A percentile compares a stretch with the other conserved stretches of the same genome.
Conservation (phyloP, 257 asterid species). For the Plantago ovata region DNA sequence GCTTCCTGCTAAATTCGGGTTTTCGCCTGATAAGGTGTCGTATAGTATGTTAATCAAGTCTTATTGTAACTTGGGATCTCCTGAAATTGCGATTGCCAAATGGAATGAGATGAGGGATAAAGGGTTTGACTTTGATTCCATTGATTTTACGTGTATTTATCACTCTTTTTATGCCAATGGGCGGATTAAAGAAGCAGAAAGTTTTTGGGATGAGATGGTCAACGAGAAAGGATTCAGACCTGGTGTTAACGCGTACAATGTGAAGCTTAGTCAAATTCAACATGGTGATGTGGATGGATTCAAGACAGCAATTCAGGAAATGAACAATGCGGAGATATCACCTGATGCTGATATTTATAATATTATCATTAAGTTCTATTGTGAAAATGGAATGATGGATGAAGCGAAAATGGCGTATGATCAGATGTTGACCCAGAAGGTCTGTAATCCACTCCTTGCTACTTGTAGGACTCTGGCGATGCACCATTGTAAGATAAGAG, state of each 20-base stretch:
- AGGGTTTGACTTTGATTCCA: constrained; percentile 39
- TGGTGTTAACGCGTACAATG: constrained; percentile 54
- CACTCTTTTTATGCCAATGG: constrained; percentile 53
- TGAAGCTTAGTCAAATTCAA: constrained; percentile 53
- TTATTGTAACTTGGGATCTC: constrained; percentile 56
- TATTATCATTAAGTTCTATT: constrained; percentile 59
- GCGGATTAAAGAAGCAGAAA: constrained; percentile 47
- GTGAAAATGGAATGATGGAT: constrained; percentile 54
- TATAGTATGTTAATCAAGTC: constrained; percentile 66
- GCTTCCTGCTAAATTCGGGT: constrained; percentile 43
- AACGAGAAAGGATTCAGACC: constrained; percentile 45
- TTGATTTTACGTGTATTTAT: constrained; percentile 46
- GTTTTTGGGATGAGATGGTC: constrained; percentile 66
- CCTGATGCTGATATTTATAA: constrained; percentile 56
- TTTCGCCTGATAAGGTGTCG: constrained; percentile 52
- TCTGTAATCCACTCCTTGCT: constrained; percentile 45
- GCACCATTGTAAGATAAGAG: constrained; percentile 49
- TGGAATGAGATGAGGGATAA: constrained; percentile 59
- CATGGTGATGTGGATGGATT: constrained; percentile 72
- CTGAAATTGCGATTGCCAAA: constrained; percentile 52
- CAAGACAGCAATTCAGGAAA: constrained; percentile 46
- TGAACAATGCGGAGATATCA: constrained; percentile 53
- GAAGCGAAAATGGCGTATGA: constrained; percentile 65
- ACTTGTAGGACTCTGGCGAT: constrained; percentile 66
- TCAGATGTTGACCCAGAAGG: constrained; percentile 23